Evolutionary conservation across 1,284 basidiomycete genomes (phyloP), one percentile per base, ranked within the genome.

Genomic region (Vanrija sp.): DNA sequence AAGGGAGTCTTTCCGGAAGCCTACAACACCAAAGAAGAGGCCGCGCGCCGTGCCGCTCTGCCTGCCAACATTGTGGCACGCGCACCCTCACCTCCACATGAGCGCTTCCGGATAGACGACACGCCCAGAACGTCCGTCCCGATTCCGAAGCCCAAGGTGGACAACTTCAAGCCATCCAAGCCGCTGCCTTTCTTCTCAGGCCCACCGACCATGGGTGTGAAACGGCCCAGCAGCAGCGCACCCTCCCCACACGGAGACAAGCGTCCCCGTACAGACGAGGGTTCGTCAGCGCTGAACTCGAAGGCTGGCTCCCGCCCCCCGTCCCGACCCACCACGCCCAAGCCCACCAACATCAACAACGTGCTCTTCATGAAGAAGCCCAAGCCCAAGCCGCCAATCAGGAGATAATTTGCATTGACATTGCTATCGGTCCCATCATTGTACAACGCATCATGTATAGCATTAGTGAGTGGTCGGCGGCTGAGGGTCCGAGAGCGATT

Each of bases 321-420:
- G 6, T 15, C 43, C 16, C 40, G 46, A n/a, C 21, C 42, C 16
- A 29, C 18, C 1, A 46, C 50, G 23, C 42, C 49, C 2, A 38
- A 25, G 23, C 16, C 40, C 8, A 26, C 29, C 40, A 59, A 58
- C 46, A 42, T 67, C 18, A 56, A 61, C 38, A 61, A 55, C 43
- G 57, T 67, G 2, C 23, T 67, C 44, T 67, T 67, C 44, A 52
- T 59, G 43, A 62, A 63, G 51, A 65, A 64, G 51, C 34, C 34
- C 34, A 34, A 34, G 34, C 34, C 28, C 52, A 42, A 42, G 40
- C 7, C 19, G 16, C 12, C 40, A 1, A n/a, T 15, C 40, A 42
- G 18, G 38, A 15, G 38, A n/a, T 42, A 34, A 42, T 18, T 18
- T 42, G 19, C 40, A 18, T 18, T 42, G n/a, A 8, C 40, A 42